Evolutionary conservation across 192 early-diverging fungal species (phyloP).

Genomic region (Phlyctochytrium bullatum): DNA sequence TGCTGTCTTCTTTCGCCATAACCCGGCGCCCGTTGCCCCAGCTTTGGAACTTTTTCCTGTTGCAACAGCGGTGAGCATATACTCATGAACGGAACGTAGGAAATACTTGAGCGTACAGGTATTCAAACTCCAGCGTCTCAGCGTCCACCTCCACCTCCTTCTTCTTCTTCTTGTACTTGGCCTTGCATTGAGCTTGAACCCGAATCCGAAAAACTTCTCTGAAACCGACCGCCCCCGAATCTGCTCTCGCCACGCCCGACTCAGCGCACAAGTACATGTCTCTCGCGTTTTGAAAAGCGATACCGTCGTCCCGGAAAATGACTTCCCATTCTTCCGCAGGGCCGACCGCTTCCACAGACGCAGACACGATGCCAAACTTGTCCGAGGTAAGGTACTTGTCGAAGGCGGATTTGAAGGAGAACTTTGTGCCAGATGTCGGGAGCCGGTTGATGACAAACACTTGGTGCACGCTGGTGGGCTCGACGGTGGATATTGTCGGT

Average conservation of each 20-base stretch:
- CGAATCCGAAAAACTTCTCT: constrained; percentile 65
- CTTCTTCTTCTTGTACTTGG: constrained; percentile 51
- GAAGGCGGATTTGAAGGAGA: constrained; percentile 58
- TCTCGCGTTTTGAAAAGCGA: constrained; percentile 56
- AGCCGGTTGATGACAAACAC: constrained; percentile 69
- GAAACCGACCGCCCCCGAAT: constrained; percentile 70
- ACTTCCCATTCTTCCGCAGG: constrained; percentile 78
- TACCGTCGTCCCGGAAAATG: constrained; percentile 63
- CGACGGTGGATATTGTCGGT: constrained; percentile 22
- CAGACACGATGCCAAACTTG: constrained; percentile 75
- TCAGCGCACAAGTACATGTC: constrained; percentile 66
- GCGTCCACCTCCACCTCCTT: constrained; percentile 47
- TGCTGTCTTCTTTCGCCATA: constrained; percentile 50
- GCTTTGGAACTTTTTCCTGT: constrained; percentile 71
- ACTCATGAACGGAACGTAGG: not conserved
- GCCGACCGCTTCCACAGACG: constrained; percentile 71
- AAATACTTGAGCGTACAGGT: constrained; percentile 59
- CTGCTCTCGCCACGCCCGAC: constrained; percentile 62
- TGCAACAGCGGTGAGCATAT: not conserved
- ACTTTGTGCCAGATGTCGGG: constrained; percentile 38
- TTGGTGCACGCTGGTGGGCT: constrained; percentile 56
- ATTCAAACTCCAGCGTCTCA: constrained; percentile 61
- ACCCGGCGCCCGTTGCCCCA: constrained; percentile 65
- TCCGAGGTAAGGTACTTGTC: constrained; percentile 72
- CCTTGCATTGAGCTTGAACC: constrained; percentile 68